A percentile compares a stretch with the other conserved stretches of the same genome.
These are phyloP conservation scores for Penicillium macrosclerotiorum DNA, from an alignment of 495 filamentous ascomycete species.

Conservation along the genomic window DNA sequence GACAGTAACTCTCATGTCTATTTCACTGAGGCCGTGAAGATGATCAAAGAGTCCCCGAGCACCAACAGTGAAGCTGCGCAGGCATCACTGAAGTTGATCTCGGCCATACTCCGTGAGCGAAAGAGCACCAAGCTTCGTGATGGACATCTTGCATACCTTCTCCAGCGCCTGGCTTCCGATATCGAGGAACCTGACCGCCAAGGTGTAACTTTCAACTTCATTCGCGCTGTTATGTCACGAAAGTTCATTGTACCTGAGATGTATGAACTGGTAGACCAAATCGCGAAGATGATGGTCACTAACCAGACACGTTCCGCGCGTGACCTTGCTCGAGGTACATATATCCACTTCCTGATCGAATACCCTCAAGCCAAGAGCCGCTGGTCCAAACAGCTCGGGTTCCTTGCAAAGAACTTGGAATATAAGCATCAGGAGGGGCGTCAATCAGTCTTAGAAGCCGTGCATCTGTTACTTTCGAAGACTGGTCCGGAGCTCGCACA, in stretches of 20 bases:
- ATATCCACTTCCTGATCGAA: slow-evolving; percentile 90
- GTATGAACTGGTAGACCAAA: slow-evolving; percentile 85
- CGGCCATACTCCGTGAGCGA: slow-evolving; percentile 80
- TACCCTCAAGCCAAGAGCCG: slow-evolving; percentile 89
- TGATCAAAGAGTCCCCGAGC: slow-evolving; percentile 71
- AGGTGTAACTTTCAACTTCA: slow-evolving; percentile 89
- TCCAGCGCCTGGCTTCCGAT: slow-evolving; percentile 81
- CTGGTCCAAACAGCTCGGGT: slow-evolving; percentile 83
- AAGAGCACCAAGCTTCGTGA: slow-evolving; percentile 73
- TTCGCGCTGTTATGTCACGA: slow-evolving; percentile 77
- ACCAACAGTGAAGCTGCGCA: slow-evolving; percentile 80
- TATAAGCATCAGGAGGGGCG: slow-evolving; percentile 86
- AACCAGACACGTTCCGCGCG: slow-evolving; percentile 84
- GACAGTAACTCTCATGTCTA: slow-evolving; percentile 72
- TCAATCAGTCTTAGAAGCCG: slow-evolving; percentile 85
- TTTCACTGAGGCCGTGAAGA: slow-evolving; percentile 75
- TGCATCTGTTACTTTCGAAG: slow-evolving; percentile 80
- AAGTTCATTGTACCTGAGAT: slow-evolving; percentile 83
- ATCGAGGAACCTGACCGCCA: slow-evolving; percentile 88
- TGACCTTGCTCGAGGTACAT: slow-evolving; percentile 82
- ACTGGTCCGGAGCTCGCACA: slow-evolving; percentile 75
- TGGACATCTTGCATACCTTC: slow-evolving; percentile 75
- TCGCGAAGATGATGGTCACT: slow-evolving; percentile 92
- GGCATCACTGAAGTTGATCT: slow-evolving; percentile 80
- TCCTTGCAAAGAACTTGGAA: slow-evolving; percentile 85